Evolutionary conservation across 2,329 filamentous ascomycete species (phyloP).

Genomic region (Bipolaris cookei): DNA sequence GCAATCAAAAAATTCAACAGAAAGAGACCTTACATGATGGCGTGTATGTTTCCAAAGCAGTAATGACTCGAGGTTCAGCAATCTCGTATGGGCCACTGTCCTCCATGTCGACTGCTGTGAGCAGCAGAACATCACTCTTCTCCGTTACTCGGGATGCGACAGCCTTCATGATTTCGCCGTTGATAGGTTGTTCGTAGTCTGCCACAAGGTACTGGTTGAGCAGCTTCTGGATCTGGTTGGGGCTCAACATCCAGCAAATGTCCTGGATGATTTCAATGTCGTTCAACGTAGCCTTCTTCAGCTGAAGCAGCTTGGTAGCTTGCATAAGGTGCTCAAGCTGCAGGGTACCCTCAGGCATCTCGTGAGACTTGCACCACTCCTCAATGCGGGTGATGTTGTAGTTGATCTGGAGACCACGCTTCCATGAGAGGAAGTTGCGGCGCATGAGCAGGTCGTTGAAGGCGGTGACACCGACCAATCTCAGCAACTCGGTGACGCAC

Average conservation of each 20-base stretch:
- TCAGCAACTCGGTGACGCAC: slow-evolving; percentile 90
- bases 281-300: slow-evolving; percentile 98
- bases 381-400: slow-evolving; percentile 99
- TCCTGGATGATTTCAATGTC: slow-evolving; percentile 99
- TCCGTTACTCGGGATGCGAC: slow-evolving; percentile 96
- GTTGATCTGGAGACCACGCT: slow-evolving; percentile 98
- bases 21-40: slow-evolving; percentile 78
- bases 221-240: slow-evolving; percentile 98
- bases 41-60: slow-evolving; percentile 95
- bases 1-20: not conserved
- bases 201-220: slow-evolving; percentile 98
- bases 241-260: slow-evolving; percentile 99
- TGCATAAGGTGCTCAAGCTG: slow-evolving; percentile 99
- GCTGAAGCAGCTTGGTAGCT: slow-evolving; percentile 95
- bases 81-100: slow-evolving; percentile 99
- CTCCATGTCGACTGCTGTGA: slow-evolving; percentile 97
- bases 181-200: slow-evolving; percentile 99
- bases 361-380: slow-evolving; percentile 99
- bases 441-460: slow-evolving; percentile 99
- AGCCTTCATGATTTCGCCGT: slow-evolving; percentile 99
- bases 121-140: slow-evolving; percentile 93
- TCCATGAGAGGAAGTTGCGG: slow-evolving; percentile 98
- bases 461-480: slow-evolving; percentile 92
- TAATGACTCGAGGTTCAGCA: slow-evolving; percentile 93
- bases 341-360: slow-evolving; percentile 97